Evolutionary conservation across 108 stramenopile genomes (phyloP).

Genomic region (Fragilariopsis cylindrus): DNA sequence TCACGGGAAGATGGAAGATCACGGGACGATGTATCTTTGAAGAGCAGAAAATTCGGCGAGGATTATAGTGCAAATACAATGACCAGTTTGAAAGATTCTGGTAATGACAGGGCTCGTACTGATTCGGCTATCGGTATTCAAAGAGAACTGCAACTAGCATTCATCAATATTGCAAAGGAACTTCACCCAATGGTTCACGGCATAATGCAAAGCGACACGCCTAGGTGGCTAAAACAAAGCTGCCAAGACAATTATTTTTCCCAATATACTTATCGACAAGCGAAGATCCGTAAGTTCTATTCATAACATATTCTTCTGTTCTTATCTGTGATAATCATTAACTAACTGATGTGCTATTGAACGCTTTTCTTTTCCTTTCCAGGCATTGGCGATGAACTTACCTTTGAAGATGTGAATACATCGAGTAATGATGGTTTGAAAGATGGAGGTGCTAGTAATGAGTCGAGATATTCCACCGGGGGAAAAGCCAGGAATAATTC

Average conservation of each 20-base stretch:
- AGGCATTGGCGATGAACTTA: constrained; percentile 39
- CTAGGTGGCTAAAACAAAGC: constrained; percentile 74
- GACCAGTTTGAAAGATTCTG: background rate
- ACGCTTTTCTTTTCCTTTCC: background rate
- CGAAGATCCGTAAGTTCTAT: constrained; percentile 65
- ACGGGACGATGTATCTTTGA: background rate
- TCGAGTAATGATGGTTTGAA: constrained; percentile 6
- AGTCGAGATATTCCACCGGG: constrained; percentile 1
- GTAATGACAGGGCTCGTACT: constrained; percentile 47
- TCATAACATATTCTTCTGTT: background rate
- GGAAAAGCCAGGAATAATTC: constrained; percentile 2
- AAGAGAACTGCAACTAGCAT: constrained; percentile 83
- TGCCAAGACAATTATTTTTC: constrained; percentile 83
- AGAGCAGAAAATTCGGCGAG: background rate
- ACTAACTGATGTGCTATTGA: background rate
- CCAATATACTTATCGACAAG: constrained; percentile 59
- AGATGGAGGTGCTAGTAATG: background rate
- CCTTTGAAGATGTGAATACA: constrained; percentile 24
- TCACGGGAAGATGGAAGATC: too few relatives aligned
- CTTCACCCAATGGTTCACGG: constrained; percentile 63
- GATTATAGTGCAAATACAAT: constrained; percentile 11
- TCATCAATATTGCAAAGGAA: constrained; percentile 61
- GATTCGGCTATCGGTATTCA: constrained; percentile 86
- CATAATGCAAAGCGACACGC: constrained; percentile 64
- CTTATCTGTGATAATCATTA: background rate